Conservation (phyloP, 2,329 filamentous ascomycete species). For the Ramularia collo-cygni region DNA sequence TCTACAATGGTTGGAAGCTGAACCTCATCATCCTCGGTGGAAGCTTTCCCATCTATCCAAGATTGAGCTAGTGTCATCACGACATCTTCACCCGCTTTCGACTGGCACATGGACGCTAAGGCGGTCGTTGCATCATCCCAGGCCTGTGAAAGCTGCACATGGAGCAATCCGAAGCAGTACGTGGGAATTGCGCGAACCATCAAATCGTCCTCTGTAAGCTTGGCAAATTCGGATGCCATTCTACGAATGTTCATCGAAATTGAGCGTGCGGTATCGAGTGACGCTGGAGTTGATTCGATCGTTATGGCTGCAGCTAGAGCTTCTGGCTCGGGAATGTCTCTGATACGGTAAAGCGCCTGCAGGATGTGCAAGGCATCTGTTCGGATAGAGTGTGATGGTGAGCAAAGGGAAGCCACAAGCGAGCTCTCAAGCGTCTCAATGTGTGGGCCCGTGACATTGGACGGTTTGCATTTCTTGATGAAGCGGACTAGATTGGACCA, state of each 20-base stretch:
- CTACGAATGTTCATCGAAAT: conserved; percentile 83
- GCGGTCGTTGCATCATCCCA: conserved; percentile 79
- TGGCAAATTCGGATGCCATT: conserved; percentile 58
- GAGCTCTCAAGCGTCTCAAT: conserved; percentile 57
- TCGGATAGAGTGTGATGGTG: conserved; percentile 67
- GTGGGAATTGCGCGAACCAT: conserved; percentile 65
- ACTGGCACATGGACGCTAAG: conserved; percentile 66
- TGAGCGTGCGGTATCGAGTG: conserved; percentile 65
- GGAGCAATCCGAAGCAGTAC: conserved; percentile 85
- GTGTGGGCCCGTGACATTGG: conserved; percentile 32
- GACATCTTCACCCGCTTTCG: conserved; percentile 63
- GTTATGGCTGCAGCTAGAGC: conserved; percentile 62
- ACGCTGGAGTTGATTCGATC: conserved; percentile 73
- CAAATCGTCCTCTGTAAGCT: conserved; percentile 55
- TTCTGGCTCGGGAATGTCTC: conserved; percentile 44
- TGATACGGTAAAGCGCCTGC: conserved; percentile 49
- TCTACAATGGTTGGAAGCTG: conserved; percentile 9
- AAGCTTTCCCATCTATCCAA: conserved; percentile 53
- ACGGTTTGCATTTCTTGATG: conserved; percentile 10
- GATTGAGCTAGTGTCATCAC: conserved; percentile 67
- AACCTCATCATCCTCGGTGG: conserved; percentile 34
- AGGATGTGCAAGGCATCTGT: conserved; percentile 67
- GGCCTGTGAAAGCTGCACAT: conserved; percentile 73
- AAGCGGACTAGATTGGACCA: conserved; percentile 24
- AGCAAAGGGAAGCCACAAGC: conserved; percentile 66